Evolutionary conservation across 768 basidiomycete species (phyloP).

Genomic region (Pleurotus tuber-regium): DNA sequence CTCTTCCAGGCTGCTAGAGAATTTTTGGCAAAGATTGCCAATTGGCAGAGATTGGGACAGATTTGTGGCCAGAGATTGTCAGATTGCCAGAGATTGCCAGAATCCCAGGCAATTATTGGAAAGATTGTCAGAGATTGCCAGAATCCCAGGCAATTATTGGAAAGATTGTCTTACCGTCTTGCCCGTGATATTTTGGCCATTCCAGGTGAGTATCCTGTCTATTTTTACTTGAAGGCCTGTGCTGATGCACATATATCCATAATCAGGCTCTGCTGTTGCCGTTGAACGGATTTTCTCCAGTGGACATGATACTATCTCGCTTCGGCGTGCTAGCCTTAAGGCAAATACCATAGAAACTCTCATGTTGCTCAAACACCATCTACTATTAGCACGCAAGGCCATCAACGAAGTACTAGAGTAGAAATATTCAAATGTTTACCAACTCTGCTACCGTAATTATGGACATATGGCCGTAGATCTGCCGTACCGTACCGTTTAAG

Average conservation of each 20-base stretch:
- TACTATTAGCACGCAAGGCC: neutral
- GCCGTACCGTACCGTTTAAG: conserved; percentile 5
- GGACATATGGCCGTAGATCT: neutral
- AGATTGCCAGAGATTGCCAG: no score
- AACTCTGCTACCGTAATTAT: neutral
- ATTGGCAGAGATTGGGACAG: no score
- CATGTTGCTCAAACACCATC: conserved; percentile 25
- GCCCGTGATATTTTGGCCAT: neutral
- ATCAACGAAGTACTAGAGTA: neutral
- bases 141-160: no score
- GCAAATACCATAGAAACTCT: conserved; percentile 25
- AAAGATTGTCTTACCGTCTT: no score
- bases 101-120: no score
- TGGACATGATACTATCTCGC: conserved; percentile 28
- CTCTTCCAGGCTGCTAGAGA: no score
- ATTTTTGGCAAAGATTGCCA: no score
- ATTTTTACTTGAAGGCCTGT: conserved; percentile 2
- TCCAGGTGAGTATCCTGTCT: neutral
- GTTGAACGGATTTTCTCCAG: conserved; percentile 31
- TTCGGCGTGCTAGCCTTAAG: conserved; percentile 28
- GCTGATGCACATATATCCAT: conserved; percentile 6
- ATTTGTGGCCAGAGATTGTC: no score
- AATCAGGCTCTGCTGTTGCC: conserved; percentile 30
- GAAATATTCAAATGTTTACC: neutral
- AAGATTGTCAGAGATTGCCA: no score